phyloP scores from a whole-genome alignment of 139 green algal genomes.

The Coelastrella sp. region DNA sequence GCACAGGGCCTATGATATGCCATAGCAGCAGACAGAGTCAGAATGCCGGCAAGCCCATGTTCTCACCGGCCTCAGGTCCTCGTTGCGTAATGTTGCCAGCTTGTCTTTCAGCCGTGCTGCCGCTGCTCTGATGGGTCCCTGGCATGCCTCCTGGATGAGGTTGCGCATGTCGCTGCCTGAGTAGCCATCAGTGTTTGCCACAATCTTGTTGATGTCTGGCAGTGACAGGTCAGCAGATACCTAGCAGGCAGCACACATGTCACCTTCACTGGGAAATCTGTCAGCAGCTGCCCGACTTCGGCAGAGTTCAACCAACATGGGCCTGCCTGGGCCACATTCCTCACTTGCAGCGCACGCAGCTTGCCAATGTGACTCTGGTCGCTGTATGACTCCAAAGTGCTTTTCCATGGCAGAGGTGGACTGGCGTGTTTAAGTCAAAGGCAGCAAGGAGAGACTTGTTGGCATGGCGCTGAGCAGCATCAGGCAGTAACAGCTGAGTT shows the following conservation, averaged over 20 bases:
- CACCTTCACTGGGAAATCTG: not conserved
- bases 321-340: not conserved
- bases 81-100: conserved; percentile 61
- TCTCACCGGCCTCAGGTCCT: conserved; percentile 78
- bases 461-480: not conserved
- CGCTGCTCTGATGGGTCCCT: conserved; percentile 87
- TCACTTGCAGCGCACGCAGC: too few relatives aligned
- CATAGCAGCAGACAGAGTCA: not conserved
- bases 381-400: too few relatives aligned
- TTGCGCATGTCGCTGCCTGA: conserved; percentile 92
- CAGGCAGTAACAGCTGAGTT: not conserved
- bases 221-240: conserved; percentile 55
- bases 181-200: conserved; percentile 73
- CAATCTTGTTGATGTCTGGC: conserved; percentile 83
- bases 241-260: not conserved
- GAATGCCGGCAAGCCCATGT: not conserved
- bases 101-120: conserved; percentile 48
- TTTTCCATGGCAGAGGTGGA: too few relatives aligned
- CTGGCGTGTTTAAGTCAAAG: too few relatives aligned
- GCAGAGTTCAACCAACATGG: not conserved
- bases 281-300: too few relatives aligned
- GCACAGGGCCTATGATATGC: not conserved
- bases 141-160: conserved; percentile 94
- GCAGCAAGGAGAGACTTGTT: not conserved
- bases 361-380: too few relatives aligned